Evolutionary conservation across 2,329 filamentous ascomycete species (phyloP).

Genomic region (Scedosporium aurantiacum): DNA sequence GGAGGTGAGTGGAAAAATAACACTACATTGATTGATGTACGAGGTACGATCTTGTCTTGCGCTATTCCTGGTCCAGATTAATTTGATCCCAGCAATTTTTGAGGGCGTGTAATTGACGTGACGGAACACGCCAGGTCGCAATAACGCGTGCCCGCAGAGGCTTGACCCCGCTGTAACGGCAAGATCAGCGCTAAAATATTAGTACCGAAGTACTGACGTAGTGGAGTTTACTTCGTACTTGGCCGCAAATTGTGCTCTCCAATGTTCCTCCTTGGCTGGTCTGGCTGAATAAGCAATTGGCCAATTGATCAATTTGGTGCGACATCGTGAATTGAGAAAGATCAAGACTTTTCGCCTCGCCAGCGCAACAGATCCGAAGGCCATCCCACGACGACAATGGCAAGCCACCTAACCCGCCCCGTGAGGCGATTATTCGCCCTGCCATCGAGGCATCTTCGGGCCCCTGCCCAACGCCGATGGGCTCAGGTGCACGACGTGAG

Average conservation of each 20-base stretch:
- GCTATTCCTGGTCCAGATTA: too few species aligned
- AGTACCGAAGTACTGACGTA: too few species aligned
- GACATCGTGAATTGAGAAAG: too few species aligned
- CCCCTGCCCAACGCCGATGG: conserved; percentile 59
- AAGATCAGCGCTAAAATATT: background rate
- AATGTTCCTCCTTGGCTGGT: background rate
- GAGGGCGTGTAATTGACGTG: conserved; percentile 5
- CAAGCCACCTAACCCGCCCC: conserved; percentile 1
- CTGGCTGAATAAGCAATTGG: background rate
- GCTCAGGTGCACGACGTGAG: conserved; percentile 87
- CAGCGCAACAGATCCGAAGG: background rate
- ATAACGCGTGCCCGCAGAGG: background rate
- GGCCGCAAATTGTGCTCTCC: background rate
- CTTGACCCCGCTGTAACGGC: background rate
- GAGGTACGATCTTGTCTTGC: background rate
- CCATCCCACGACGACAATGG: background rate
- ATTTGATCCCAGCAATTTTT: background rate
- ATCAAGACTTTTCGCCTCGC: background rate
- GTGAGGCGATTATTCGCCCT: conserved; percentile 7
- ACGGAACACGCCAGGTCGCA: background rate
- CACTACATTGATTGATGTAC: background rate
- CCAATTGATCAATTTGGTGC: background rate
- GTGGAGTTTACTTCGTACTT: too few species aligned
- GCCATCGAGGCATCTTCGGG: background rate
- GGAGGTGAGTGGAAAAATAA: background rate